Conservation (phyloP, 2,329 filamentous ascomycete genomes). For the Aspergillus carbonarius region DNA sequence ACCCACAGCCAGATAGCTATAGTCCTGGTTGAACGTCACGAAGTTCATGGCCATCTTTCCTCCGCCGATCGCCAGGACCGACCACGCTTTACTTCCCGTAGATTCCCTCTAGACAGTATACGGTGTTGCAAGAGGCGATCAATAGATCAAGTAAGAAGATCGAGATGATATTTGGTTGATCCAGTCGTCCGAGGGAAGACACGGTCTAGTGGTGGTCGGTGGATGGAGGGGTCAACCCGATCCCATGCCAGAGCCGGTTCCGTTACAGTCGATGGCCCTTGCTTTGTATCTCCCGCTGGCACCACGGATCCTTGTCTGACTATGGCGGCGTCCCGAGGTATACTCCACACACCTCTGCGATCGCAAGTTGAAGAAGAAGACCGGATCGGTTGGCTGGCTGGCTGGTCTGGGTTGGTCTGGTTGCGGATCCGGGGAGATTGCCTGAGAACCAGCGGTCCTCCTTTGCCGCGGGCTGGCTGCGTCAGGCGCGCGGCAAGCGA, state of each 20-base stretch:
- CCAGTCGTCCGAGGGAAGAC: not conserved
- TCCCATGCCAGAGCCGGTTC: slow-evolving; percentile 19
- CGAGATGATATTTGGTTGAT: not conserved
- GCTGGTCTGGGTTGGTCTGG: slow-evolving; percentile 2
- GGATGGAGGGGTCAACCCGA: slow-evolving; percentile 20
- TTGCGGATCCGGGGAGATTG: slow-evolving; percentile 21
- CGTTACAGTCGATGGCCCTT: slow-evolving; percentile 16
- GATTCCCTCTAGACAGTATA: not conserved
- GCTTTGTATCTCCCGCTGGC: slow-evolving; percentile 16
- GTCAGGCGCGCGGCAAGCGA: slow-evolving; percentile 31
- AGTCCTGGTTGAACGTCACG: slow-evolving; percentile 98
- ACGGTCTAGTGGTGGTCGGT: slow-evolving; percentile 2
- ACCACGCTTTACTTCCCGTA: not conserved
- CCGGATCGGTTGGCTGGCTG: not conserved
- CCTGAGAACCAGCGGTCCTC: slow-evolving; percentile 16
- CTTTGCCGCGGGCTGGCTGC: slow-evolving; percentile 19
- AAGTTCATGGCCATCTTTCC: slow-evolving; percentile 81
- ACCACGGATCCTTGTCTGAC: not conserved
- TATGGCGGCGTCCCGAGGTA: not conserved
- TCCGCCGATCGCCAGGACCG: slow-evolving; percentile 11
- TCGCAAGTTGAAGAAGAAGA: slow-evolving; percentile 1
- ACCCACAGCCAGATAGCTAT: slow-evolving; percentile 95
- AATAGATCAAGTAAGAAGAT: not conserved
- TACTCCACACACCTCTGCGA: slow-evolving; percentile 10
- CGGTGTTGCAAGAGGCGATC: not conserved